Evolutionary conservation across 495 filamentous ascomycete species (phyloP).

Genomic region (Tuber umbilicatum): DNA sequence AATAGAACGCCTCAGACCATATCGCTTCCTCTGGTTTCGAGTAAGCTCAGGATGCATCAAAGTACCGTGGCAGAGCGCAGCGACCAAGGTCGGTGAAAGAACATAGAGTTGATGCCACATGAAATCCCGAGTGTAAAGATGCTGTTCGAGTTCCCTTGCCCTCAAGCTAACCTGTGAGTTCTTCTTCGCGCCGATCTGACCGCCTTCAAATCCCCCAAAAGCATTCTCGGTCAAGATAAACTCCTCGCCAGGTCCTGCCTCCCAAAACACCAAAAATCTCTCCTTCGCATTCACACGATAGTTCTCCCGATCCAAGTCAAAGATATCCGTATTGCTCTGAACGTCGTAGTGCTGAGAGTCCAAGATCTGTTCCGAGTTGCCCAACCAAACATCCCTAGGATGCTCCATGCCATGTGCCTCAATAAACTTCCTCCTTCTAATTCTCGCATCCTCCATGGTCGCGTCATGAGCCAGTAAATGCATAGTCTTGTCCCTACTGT

Average conservation of each 20-base stretch:
- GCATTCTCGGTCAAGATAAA: constrained; percentile 43
- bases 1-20: constrained; percentile 40
- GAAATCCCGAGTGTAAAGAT: constrained; percentile 40
- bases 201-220: constrained; percentile 43
- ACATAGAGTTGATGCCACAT: constrained; percentile 44
- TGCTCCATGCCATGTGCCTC: constrained; percentile 38
- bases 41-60: constrained; percentile 40
- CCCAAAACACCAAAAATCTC: constrained; percentile 42
- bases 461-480: constrained; percentile 39
- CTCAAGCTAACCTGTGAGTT: constrained; percentile 38
- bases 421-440: constrained; percentile 38
- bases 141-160: constrained; percentile 34
- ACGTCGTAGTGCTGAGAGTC: constrained; percentile 33
- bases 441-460: constrained; percentile 36
- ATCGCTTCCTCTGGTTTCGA: constrained; percentile 38
- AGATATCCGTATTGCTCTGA: constrained; percentile 32
- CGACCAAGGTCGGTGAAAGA: constrained; percentile 40
- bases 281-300: constrained; percentile 42
- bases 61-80: constrained; percentile 42
- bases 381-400: constrained; percentile 40
- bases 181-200: constrained; percentile 40
- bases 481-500: constrained; percentile 37
- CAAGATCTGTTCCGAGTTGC: constrained; percentile 36
- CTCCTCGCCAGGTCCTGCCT: constrained; percentile 41
- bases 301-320: constrained; percentile 41